Conservation (phyloP, 306 rosid species). For the Argentina anserina region DNA sequence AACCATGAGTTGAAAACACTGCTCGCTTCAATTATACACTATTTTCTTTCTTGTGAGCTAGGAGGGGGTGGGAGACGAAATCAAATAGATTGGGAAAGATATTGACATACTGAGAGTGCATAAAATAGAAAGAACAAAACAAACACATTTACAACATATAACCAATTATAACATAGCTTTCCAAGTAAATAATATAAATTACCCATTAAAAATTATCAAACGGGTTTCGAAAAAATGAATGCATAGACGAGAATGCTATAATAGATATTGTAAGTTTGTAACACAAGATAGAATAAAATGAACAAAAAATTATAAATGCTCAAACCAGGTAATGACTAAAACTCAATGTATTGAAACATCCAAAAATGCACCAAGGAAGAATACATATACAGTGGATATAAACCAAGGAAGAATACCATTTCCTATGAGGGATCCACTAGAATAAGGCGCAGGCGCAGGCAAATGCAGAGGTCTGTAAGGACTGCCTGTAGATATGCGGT, state of each 20-base stretch:
- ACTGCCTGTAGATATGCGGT: slow-evolving; percentile 76
- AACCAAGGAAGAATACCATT: slow-evolving; percentile 53
- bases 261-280: not conserved
- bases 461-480: slow-evolving; percentile 87
- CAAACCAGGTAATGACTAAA: not conserved
- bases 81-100: not conserved
- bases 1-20: not conserved
- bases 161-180: not conserved
- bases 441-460: slow-evolving; percentile 83
- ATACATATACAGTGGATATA: not conserved
- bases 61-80: not conserved
- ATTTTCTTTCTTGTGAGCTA: no score
- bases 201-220: not conserved
- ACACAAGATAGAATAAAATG: not conserved
- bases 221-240: not conserved
- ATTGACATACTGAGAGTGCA: not conserved
- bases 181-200: not conserved
- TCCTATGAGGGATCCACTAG: slow-evolving; percentile 83
- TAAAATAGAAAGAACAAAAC: not conserved
- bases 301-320: not conserved
- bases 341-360: not conserved
- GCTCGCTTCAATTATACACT: not conserved
- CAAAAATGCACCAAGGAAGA: not conserved
- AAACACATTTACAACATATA: not conserved
- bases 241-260: not conserved